Percentiles rank a stretch among this genome's conserved stretches.
Evolutionary conservation across 306 rosid species (phyloP).

Genomic region (Inga leiocalycina): DNA sequence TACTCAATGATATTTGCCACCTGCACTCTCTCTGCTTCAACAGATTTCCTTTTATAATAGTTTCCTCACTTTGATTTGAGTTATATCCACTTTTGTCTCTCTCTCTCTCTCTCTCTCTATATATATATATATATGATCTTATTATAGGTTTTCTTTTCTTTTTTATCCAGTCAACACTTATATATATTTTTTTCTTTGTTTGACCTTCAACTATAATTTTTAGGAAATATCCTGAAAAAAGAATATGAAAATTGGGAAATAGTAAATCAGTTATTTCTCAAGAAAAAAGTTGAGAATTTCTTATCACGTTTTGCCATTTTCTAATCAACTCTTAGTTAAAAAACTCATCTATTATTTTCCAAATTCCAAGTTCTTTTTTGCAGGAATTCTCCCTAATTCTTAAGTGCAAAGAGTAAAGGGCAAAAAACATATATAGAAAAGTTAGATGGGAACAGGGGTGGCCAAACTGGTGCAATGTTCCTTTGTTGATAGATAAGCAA

Average conservation of each 20-base stretch:
- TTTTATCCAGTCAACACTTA: not conserved
- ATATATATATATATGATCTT: no score
- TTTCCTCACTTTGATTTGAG: not conserved
- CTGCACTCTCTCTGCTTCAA: not conserved
- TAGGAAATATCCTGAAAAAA: not conserved
- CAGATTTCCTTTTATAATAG: not conserved
- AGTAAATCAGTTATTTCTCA: no score
- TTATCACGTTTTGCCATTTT: no score
- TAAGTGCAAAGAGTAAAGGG: conserved; percentile 27
- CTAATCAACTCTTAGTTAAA: no score
- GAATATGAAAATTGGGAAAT: no score
- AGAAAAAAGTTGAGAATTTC: no score
- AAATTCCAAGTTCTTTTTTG: no score
- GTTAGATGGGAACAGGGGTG: conserved; percentile 28
- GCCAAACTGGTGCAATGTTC: conserved; percentile 40
- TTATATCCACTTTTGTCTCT: not conserved
- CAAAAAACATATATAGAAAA: not conserved
- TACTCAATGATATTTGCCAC: conserved; percentile 29
- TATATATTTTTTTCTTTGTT: not conserved
- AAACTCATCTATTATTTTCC: no score
- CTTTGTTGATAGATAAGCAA: conserved; percentile 17
- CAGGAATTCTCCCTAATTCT: not conserved
- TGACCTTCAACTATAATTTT: conserved; percentile 2
- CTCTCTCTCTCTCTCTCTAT: not conserved
- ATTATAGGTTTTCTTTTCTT: no score